Conservation (phyloP, 2,329 filamentous ascomycete genomes). For the Sporothrix dimorphospora region DNA sequence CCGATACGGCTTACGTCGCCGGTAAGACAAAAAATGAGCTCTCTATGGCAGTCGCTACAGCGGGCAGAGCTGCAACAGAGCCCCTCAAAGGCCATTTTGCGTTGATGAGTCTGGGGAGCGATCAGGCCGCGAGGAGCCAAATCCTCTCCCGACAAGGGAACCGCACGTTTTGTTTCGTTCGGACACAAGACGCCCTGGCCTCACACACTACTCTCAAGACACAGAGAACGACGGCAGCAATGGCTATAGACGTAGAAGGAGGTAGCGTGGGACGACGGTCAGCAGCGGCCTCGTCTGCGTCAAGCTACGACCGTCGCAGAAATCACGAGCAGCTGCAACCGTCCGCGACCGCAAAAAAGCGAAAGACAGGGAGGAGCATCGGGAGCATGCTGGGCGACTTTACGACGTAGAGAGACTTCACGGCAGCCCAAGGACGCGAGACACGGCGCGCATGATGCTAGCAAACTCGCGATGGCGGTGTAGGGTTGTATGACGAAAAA, state of each 20-base stretch:
- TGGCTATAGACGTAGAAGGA: too few species aligned
- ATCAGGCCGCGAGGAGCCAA: background rate
- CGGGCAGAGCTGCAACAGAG: background rate
- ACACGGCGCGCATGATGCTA: background rate
- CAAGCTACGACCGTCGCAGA: background rate
- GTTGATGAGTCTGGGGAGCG: constrained; percentile 17
- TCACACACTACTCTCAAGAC: background rate
- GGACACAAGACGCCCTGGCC: background rate
- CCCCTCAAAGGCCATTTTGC: constrained; percentile 2
- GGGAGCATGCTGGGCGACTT: constrained; percentile 13
- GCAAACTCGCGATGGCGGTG: background rate
- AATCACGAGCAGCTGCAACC: background rate
- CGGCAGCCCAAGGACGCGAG: background rate
- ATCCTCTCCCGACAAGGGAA: background rate
- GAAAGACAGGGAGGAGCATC: background rate
- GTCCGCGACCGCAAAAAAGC: background rate
- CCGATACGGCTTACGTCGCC: background rate
- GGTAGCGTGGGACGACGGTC: too few species aligned
- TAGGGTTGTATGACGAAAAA: background rate
- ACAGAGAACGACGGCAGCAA: background rate
- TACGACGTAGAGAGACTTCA: background rate
- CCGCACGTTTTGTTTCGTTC: constrained; percentile 2
- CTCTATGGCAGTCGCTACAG: background rate
- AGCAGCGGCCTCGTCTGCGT: background rate
- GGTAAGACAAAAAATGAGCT: background rate